Base-by-base conservation (phyloP, 139 green algal species). In the Chlamydomonas sphaeroides region DNA sequence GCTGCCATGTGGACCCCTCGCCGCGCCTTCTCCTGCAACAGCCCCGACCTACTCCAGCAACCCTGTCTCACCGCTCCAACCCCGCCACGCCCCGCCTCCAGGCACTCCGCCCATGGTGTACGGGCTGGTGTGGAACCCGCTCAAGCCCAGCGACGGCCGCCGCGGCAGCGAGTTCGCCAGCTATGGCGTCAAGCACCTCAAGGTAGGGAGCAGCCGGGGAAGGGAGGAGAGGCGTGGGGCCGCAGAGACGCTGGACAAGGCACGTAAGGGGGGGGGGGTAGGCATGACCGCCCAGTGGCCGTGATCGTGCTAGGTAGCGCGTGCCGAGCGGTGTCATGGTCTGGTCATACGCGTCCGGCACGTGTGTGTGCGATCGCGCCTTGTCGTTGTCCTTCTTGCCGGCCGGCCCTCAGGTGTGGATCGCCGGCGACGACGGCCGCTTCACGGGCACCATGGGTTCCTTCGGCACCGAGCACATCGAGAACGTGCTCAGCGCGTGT, bases 171-270 rank as follows among this genome's bases (percentile, higher is more conserved):
- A 93, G 87, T 95, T 93, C 53, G 48, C 83, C 21, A 87, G 80
- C 36, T 95, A 93, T 73, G 92, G 92, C 15, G 84, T 93, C 59
- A 94, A 94, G 68, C 92, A 95, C 78, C 74, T 95, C 56, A 93
- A 93, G 83, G 86, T 70, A 5, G 25, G 48, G 32, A 3, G 18
- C 5, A 42, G 30, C 23, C 2, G 26, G 3, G 23, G 3, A 25
- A 5, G 56, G 56, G 26, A 62, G 21, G 53, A 28, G 21, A 28
- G 15, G 23, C 53, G 17, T n/a, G n/a, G n/a, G n/a, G n/a, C n/a
- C n/a, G n/a, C n/a, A n/a, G n/a, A n/a, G n/a, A n/a, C n/a, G n/a
- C 48, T 56, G 15, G 48, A 17, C 48, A n/a, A n/a, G n/a, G 48
- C 48, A 14, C 48, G 48, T 17, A 56, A 56, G 14, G 90, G 83